A percentile compares a stretch with the other conserved stretches of the same genome.
phyloP scores from a whole-genome alignment of 495 filamentous ascomycete genomes.

The Aspergillus biplanus region DNA sequence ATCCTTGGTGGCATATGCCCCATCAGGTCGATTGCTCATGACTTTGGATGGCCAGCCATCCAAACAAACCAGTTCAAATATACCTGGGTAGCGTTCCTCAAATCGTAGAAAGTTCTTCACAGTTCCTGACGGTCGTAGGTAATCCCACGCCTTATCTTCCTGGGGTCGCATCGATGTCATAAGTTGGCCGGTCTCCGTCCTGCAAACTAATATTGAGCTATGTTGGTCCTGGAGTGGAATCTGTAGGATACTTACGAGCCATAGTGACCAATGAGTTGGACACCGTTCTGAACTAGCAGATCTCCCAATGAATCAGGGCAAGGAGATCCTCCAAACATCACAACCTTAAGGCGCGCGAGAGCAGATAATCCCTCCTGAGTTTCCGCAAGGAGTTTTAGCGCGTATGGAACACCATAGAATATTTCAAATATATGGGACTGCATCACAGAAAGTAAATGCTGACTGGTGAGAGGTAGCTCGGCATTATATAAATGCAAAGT shows the following conservation, averaged over 20 bases:
- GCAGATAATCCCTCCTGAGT: slow-evolving; percentile 49
- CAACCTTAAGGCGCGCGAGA: slow-evolving; percentile 46
- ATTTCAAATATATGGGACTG: slow-evolving; percentile 49
- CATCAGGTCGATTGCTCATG: slow-evolving; percentile 56
- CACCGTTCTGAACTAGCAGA: slow-evolving; percentile 54
- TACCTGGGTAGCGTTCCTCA: slow-evolving; percentile 54
- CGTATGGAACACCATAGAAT: slow-evolving; percentile 60
- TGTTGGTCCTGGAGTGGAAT: no score
- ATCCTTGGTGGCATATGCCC: slow-evolving; percentile 43
- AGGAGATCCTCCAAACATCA: slow-evolving; percentile 56
- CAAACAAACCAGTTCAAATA: slow-evolving; percentile 63
- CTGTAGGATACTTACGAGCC: slow-evolving; percentile 45
- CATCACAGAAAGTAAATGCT: slow-evolving; percentile 52
- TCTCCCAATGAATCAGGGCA: slow-evolving; percentile 62
- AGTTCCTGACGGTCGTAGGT: slow-evolving; percentile 51
- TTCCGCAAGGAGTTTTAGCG: slow-evolving; percentile 57
- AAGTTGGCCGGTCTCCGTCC: slow-evolving; percentile 60
- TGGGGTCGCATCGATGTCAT: slow-evolving; percentile 54
- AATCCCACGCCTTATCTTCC: slow-evolving; percentile 68
- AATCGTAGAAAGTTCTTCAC: slow-evolving; percentile 51
- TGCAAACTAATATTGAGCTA: slow-evolving; percentile 15
- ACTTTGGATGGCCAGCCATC: slow-evolving; percentile 66
- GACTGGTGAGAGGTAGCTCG: slow-evolving; percentile 55
- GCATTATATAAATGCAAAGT: slow-evolving; percentile 52
- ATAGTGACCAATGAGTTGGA: slow-evolving; percentile 58